Evolutionary conservation across 805 yeast genomes (phyloP).

Genomic region (Clavispora phyllophila): DNA sequence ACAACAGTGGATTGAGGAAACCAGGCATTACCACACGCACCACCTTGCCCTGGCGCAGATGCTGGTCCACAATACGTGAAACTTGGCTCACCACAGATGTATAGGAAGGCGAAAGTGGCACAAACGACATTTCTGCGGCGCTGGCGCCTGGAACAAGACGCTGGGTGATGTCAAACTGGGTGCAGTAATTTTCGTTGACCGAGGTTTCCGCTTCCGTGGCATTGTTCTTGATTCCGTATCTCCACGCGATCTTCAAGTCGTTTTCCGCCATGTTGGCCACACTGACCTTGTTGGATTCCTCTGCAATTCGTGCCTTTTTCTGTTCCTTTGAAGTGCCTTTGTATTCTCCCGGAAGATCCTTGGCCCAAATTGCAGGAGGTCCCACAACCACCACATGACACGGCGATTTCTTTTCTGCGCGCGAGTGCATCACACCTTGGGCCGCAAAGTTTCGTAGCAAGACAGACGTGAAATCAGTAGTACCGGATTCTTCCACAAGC

Average conservation of each 20-base stretch:
- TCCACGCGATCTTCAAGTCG: constrained; percentile 89
- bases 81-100: constrained; percentile 35
- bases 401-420: constrained; percentile 31
- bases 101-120: constrained; percentile 32
- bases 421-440: constrained; percentile 68
- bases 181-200: constrained; percentile 48
- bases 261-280: constrained; percentile 57
- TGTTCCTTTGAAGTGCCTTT: constrained; percentile 63
- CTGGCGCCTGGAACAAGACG: constrained; percentile 64
- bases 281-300: constrained; percentile 58
- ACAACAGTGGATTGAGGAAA: constrained; percentile 74
- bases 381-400: constrained; percentile 67
- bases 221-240: constrained; percentile 57
- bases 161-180: constrained; percentile 75
- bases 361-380: constrained; percentile 51
- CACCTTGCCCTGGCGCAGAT: constrained; percentile 40
- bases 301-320: constrained; percentile 52
- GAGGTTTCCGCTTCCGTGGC: constrained; percentile 15
- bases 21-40: constrained; percentile 70
- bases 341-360: constrained; percentile 72
- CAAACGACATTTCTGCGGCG: constrained; percentile 52
- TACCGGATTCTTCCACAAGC: constrained; percentile 75
- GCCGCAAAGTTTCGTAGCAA: constrained; percentile 65
- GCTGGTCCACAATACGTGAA: constrained; percentile 28
- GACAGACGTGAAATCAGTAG: constrained; percentile 81